Conservation (phyloP, 2,329 filamentous ascomycete species). For the Leptographium procerum region DNA sequence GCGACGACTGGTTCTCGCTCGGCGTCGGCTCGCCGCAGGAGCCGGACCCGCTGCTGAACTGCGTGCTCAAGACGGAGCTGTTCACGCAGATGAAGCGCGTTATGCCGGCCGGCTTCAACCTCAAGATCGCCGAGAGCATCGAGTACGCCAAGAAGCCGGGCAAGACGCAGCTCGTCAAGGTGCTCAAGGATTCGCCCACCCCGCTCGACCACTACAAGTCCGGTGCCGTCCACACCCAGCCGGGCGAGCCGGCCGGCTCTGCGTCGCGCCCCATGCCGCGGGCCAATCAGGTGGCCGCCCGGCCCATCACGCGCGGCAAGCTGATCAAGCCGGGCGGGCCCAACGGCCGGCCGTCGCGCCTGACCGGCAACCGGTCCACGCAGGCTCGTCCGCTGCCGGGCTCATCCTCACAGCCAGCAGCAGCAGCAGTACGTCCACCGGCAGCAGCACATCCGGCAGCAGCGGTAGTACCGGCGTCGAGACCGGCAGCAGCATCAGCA, state of each 20-base stretch:
- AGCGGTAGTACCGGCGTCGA: too few species aligned
- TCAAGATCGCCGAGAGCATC: conserved; percentile 75
- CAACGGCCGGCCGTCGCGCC: conserved; percentile 64
- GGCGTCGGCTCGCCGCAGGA: conserved; percentile 85
- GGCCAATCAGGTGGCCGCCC: conserved; percentile 72
- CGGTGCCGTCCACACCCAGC: conserved; percentile 73
- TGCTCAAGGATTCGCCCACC: conserved; percentile 72
- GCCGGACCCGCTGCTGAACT: conserved; percentile 85
- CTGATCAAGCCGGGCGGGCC: conserved; percentile 86
- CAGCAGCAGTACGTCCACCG: too few species aligned
- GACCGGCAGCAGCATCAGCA: too few species aligned
- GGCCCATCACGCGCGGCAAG: conserved; percentile 87
- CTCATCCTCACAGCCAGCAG: too few species aligned
- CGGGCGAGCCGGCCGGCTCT: conserved; percentile 73
- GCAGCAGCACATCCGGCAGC: too few species aligned
- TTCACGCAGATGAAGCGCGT: conserved; percentile 81
- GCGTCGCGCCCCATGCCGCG: conserved; percentile 76
- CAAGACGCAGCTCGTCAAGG: conserved; percentile 82
- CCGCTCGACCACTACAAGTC: conserved; percentile 87
- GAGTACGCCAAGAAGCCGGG: conserved; percentile 98
- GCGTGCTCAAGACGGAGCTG: conserved; percentile 92
- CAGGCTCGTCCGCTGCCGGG: conserved; percentile 23
- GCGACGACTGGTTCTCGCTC: conserved; percentile 95
- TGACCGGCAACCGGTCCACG: conserved; percentile 38
- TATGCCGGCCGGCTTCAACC: conserved; percentile 67